Conservation (phyloP, 2,329 filamentous ascomycete genomes). For the Colletotrichum coccodes region DNA sequence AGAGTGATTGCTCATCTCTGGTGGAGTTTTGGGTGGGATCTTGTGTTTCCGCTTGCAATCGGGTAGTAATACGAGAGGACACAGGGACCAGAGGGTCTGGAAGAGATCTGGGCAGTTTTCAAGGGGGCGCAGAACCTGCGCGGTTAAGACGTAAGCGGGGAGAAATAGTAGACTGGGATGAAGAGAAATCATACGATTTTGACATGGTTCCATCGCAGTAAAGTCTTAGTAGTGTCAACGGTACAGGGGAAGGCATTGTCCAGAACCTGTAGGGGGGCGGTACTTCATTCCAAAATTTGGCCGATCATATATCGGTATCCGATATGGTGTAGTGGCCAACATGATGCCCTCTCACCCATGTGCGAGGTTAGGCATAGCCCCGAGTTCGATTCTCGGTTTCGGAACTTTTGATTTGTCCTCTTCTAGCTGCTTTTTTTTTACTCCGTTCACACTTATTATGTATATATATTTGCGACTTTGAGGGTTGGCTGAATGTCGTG, state of each 20-base stretch:
- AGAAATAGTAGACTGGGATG: neutral
- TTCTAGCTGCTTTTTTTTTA: too few relatives aligned
- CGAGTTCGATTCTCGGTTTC: conserved; percentile 29
- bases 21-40: neutral
- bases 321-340: conserved; percentile 30
- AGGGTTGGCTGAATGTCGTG: too few relatives aligned
- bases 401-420: neutral
- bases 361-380: conserved; percentile 22
- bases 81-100: neutral
- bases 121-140: too few relatives aligned
- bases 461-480: too few relatives aligned
- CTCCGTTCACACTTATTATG: too few relatives aligned
- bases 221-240: too few relatives aligned
- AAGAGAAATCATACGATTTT: neutral
- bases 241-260: too few relatives aligned
- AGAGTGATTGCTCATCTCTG: neutral
- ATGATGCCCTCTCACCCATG: conserved; percentile 17
- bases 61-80: too few relatives aligned
- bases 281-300: accelerated
- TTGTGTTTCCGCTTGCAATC: neutral
- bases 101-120: too few relatives aligned
- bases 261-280: neutral
- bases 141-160: too few relatives aligned
- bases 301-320: neutral
- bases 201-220: neutral